Evolutionary conservation across 192 early-diverging fungal genomes (phyloP).

Genomic region (Mortierella claussenii): DNA sequence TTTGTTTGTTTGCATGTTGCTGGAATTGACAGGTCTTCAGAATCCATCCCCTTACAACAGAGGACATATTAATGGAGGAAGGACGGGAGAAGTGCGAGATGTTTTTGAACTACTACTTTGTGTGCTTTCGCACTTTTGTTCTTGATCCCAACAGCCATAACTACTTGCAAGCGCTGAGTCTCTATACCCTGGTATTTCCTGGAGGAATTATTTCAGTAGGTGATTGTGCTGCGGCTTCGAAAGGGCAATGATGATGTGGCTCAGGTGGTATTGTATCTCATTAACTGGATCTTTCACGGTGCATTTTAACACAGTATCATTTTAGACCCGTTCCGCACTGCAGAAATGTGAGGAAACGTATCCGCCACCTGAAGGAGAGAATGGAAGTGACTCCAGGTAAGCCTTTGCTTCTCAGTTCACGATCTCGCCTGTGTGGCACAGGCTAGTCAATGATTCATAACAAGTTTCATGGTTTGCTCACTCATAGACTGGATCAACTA

Average conservation of each 20-base stretch:
- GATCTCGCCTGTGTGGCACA: too few species aligned
- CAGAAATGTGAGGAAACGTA: conserved; percentile 73
- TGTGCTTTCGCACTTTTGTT: conserved; percentile 76
- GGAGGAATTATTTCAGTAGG: conserved; percentile 63
- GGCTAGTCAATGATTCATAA: not conserved
- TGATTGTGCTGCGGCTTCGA: not conserved
- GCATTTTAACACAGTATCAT: conserved; percentile 67
- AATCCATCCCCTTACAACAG: conserved; percentile 90
- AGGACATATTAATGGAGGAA: conserved; percentile 88
- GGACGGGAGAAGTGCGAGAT: conserved; percentile 90
- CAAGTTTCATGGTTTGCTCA: conserved; percentile 8
- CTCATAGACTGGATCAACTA: conserved; percentile 63
- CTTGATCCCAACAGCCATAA: conserved; percentile 44
- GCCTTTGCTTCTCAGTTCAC: not conserved
- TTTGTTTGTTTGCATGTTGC: not conserved
- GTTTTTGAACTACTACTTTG: conserved; percentile 90
- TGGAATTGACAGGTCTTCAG: conserved; percentile 67
- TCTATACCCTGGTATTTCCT: conserved; percentile 61
- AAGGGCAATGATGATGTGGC: not conserved
- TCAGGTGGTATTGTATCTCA: not conserved
- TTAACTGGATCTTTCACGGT: not conserved
- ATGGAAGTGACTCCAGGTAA: conserved; percentile 70
- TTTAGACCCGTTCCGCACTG: conserved; percentile 67
- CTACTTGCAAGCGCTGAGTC: conserved; percentile 54
- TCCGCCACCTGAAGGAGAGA: conserved; percentile 75